Conservation (phyloP, 148 eudicot genomes). For the Salicornia ramosissima region DNA sequence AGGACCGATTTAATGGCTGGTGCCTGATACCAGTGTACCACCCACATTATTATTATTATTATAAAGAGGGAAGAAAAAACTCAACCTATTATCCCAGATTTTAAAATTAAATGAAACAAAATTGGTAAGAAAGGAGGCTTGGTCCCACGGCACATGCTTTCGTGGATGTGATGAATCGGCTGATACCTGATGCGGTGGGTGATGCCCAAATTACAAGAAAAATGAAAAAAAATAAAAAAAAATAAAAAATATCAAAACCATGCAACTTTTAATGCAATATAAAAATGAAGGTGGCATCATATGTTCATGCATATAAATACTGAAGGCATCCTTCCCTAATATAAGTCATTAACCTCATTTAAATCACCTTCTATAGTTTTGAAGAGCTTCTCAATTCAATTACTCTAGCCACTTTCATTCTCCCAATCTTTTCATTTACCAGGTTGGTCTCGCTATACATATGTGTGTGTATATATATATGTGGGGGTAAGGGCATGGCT, state of each 20-base stretch:
- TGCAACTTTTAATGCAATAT: background rate
- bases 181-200: no score
- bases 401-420: no score
- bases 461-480: no score
- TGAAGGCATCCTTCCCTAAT: background rate
- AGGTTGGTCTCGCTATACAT: slow-evolving; percentile 1
- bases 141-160: background rate
- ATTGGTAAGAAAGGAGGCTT: no score
- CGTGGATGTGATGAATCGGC: background rate
- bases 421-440: background rate
- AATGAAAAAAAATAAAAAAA: background rate
- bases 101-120: no score
- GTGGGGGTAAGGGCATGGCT: no score
- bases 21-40: no score
- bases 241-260: no score
- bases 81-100: no score
- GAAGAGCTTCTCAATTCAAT: background rate
- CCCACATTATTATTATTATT: no score
- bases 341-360: background rate
- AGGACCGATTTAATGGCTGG: no score
- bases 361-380: background rate
- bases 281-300: background rate
- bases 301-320: slow-evolving; percentile 8
- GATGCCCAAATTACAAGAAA: background rate
- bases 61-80: no score